These are phyloP conservation scores for Spizellomyces punctatus DNA, from an alignment of 192 early-diverging fungal genomes.

Conservation along the genomic window DNA sequence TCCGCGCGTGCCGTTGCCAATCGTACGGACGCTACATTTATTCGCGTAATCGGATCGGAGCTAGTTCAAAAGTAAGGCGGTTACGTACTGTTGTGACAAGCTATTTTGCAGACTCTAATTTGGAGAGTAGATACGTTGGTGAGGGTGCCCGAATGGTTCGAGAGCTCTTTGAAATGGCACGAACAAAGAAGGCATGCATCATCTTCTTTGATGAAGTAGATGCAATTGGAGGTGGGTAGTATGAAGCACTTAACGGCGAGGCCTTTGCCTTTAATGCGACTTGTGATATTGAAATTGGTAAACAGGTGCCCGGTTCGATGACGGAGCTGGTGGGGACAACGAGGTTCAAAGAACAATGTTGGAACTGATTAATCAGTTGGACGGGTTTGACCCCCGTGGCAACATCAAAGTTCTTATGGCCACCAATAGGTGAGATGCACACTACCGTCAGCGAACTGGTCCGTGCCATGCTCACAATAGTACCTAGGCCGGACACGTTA, in stretches of 20 bases:
- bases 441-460: neutral
- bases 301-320: constrained; percentile 79
- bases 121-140: constrained; percentile 79
- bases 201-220: constrained; percentile 99
- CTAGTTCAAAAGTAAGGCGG: constrained; percentile 95
- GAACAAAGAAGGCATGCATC: constrained; percentile 99
- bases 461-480: neutral
- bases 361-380: constrained; percentile 98
- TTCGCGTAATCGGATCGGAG: constrained; percentile 99
- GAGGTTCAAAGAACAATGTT: constrained; percentile 99
- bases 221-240: constrained; percentile 80
- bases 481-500: constrained; percentile 74
- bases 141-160: constrained; percentile 99
- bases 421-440: constrained; percentile 71
- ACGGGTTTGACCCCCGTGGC: constrained; percentile 98
- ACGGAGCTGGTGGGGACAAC: constrained; percentile 98
- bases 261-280: neutral
- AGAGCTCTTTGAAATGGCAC: constrained; percentile 99
- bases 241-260: too few relatives aligned
- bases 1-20: constrained; percentile 99
- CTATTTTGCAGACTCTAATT: constrained; percentile 5
- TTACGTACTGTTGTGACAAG: constrained; percentile 54
- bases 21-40: constrained; percentile 98
- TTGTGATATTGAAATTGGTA: constrained; percentile 2
- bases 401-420: constrained; percentile 99